A percentile compares a stretch with the other conserved stretches of the same genome.
These are phyloP conservation scores for Pseudocercospora fijiensis DNA, from an alignment of 2,329 filamentous ascomycete genomes.

Conservation along the genomic window DNA sequence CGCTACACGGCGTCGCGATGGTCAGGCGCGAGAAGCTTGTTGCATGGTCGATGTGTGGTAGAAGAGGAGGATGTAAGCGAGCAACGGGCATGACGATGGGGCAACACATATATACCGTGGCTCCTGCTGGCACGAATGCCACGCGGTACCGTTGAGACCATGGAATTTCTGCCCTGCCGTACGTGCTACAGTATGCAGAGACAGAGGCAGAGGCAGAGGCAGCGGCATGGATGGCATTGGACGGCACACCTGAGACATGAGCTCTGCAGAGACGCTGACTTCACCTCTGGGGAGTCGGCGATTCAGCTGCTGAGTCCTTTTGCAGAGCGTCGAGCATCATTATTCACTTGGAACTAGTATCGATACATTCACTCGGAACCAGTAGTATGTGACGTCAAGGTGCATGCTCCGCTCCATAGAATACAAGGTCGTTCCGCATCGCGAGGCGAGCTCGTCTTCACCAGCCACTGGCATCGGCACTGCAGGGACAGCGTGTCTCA, in stretches of 20 bases:
- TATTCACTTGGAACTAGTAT: too few species aligned
- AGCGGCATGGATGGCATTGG: too few species aligned
- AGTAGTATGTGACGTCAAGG: neutral
- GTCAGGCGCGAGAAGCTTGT: neutral
- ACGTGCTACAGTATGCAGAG: neutral
- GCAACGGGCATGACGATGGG: neutral
- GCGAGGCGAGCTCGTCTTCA: neutral
- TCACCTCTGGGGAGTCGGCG: too few species aligned
- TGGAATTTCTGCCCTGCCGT: neutral
- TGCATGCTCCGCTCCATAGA: neutral
- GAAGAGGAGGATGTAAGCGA: neutral
- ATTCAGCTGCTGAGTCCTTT: neutral
- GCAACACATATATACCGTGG: neutral
- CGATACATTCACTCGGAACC: too few species aligned
- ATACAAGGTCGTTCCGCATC: neutral
- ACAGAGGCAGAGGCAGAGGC: too few species aligned
- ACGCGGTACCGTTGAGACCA: neutral
- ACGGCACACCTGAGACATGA: neutral
- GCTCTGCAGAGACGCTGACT: neutral
- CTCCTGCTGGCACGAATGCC: neutral
- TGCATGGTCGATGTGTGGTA: neutral
- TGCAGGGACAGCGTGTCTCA: neutral
- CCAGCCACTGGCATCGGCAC: neutral
- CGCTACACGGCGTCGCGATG: neutral
- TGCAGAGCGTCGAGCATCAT: neutral